Conservation (phyloP, 2,329 filamentous ascomycete genomes). For the Aureobasidium sp. region DNA sequence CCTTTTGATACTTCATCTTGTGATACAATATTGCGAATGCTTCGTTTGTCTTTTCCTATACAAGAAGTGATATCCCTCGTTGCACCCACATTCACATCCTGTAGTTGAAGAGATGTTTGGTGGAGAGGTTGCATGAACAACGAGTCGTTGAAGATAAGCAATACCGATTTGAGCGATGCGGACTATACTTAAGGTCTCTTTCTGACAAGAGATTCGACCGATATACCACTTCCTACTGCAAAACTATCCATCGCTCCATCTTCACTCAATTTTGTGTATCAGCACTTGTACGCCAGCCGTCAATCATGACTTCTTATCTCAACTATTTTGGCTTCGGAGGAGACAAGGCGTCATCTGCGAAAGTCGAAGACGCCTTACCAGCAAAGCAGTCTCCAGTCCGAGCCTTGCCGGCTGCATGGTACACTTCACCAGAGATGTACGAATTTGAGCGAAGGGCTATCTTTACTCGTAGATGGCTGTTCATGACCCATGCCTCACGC, state of each 20-base stretch:
- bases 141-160: background rate
- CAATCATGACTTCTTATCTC: background rate
- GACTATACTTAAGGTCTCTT: background rate
- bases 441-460: conserved; percentile 38
- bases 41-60: background rate
- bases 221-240: background rate
- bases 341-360: background rate
- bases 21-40: background rate
- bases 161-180: background rate
- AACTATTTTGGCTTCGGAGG: background rate
- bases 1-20: background rate
- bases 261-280: background rate
- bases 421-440: conserved; percentile 34
- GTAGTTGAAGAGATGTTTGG: too few species aligned
- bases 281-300: background rate
- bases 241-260: background rate
- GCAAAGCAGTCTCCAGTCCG: conserved; percentile 10
- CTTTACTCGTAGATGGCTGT: conserved; percentile 47
- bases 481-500: conserved; percentile 45
- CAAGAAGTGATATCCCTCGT: background rate
- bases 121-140: background rate
- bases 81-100: too few species aligned
- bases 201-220: background rate
- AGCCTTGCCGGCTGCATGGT: conserved; percentile 37
- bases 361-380: background rate